Base-by-base conservation (phyloP, 176 grass and related monocot species). In the Hordeum marinum region DNA sequence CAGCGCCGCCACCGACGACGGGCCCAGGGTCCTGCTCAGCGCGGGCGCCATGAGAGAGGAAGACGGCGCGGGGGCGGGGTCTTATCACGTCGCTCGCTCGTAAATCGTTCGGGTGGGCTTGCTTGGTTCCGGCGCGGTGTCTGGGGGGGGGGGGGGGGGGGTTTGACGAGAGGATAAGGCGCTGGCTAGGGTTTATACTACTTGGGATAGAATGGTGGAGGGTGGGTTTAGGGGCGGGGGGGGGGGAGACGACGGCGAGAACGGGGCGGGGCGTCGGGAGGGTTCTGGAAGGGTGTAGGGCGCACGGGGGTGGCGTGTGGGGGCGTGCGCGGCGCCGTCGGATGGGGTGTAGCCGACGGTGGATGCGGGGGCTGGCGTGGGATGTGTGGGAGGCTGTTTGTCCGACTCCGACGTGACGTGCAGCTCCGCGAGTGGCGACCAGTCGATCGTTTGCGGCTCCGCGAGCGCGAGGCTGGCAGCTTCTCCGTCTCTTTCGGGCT, bases 1-100 rank as follows among this genome's bases (percentile, higher is more conserved):
- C 67, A 93, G 84, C 61, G 91, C 89, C 76, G 87, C 84, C 41
- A 93, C 84, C 11, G 89, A 89, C 21, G 86, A 89, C 18, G 86
- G 63, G 43, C 85, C 91, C 66, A 94, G 78, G 81, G 86, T 93
- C 91, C 91, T 86, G 81, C 91, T 89, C 35, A 89, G 61, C 35
- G 77, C 59, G 54, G 87, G 84, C 21, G 89, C 91, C 94, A 96
- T 96, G 54, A 21, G 46, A 23, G 27, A 35, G 55, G 3, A 2
- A 21, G 40, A 27, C 71, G 13, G 67, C 4, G 67, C 4, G 40
- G 39, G 39, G 8, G 41, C 10, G 41, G 41, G 41, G 59, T 14
- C 11, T 37, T 42, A 4, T 45, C 42, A 5, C 13, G 17, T 13
- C 24, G 31, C 21, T 60, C 2, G 20, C 41, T 17, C 29, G 45